Percentiles rank a stretch among this genome's conserved stretches.
Evolutionary conservation across 495 filamentous ascomycete genomes (phyloP).

Genomic region (Aspergillus sclerotioniger): DNA sequence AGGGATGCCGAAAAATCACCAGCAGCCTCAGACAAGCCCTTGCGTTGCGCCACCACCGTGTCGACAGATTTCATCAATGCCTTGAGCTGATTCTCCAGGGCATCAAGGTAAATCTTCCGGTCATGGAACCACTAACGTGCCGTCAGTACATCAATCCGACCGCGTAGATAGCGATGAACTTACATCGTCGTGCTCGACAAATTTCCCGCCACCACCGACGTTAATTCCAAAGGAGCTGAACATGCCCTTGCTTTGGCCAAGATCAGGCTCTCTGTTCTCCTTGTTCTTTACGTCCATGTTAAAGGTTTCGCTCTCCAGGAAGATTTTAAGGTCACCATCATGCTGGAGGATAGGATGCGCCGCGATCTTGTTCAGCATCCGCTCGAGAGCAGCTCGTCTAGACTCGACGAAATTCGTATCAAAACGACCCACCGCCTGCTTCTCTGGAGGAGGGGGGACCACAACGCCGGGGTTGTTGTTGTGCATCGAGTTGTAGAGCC

Average conservation of each 20-base stretch:
- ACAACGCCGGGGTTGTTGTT: slow-evolving; percentile 93
- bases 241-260: slow-evolving; percentile 90
- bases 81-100: slow-evolving; percentile 92
- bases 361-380: slow-evolving; percentile 95
- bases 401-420: slow-evolving; percentile 97
- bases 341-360: slow-evolving; percentile 88
- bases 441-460: slow-evolving; percentile 94
- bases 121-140: slow-evolving; percentile 88
- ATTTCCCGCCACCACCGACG: slow-evolving; percentile 74
- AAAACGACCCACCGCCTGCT: slow-evolving; percentile 94
- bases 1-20: slow-evolving; percentile 89
- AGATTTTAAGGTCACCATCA: slow-evolving; percentile 90
- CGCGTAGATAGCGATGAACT: slow-evolving; percentile 30
- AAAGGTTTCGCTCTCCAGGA: slow-evolving; percentile 93
- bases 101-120: slow-evolving; percentile 88
- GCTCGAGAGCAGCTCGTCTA: slow-evolving; percentile 81
- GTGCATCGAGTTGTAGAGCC: slow-evolving; percentile 93
- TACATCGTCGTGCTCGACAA: slow-evolving; percentile 97
- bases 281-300: slow-evolving; percentile 97
- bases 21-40: slow-evolving; percentile 87
- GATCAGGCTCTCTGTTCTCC: slow-evolving; percentile 81
- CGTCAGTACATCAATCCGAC: slow-evolving; percentile 1
- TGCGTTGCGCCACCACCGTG: slow-evolving; percentile 83
- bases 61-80: slow-evolving; percentile 91
- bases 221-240: slow-evolving; percentile 78